Evolutionary conservation across 1,284 basidiomycete species (phyloP), one percentile per base, ranked within the genome.

Genomic region (Tilletia caries): DNA sequence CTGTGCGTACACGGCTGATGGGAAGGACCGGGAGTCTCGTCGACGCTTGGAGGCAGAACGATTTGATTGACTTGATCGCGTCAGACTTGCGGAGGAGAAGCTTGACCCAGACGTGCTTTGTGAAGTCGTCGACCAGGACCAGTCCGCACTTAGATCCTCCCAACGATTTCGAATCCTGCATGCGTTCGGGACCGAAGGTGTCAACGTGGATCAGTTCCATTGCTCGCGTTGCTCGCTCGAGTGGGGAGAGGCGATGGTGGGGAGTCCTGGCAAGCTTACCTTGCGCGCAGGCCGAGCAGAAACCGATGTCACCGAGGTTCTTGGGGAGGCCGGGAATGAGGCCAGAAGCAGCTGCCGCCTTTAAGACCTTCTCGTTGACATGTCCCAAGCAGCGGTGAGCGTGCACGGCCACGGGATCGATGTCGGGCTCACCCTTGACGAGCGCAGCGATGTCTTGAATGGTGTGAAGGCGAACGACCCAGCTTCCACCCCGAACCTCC

Each of bases 181-280:
- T 60, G 25, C 54, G 54, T 18, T 29, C 54, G 25, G 54, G 54
- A 12, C 54, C 54, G 29, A 60, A 60, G 54, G 27, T 25, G 29
- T 60, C 54, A 27, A 60, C 20, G 27, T 60, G 54, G 18, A 60
- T 60, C 54, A 60, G 54, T 20, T 60, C 54, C 54, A 60, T 25
- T 32, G 54, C 54, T 60, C 54, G 18, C 12, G 54, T 60, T 20
- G 54, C 54, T 29, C 29, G n/a, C 29, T 32, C 54, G 54, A 27
- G n/a, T 10, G 54, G 13, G 23, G 10, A 18, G 54, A 32, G 2
- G 27, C 48, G 48, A 8, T 27, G 20, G 48, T 60, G 54, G 10
- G 54, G 54, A 10, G 54, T 23, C 27, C 29, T 18, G 13, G 23
- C 25, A 10, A 60, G 23, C 54, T 60, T 60, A 60, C 54, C 54